phyloP scores from a whole-genome alignment of 306 rosid genomes.

The Malus sylvestris region DNA sequence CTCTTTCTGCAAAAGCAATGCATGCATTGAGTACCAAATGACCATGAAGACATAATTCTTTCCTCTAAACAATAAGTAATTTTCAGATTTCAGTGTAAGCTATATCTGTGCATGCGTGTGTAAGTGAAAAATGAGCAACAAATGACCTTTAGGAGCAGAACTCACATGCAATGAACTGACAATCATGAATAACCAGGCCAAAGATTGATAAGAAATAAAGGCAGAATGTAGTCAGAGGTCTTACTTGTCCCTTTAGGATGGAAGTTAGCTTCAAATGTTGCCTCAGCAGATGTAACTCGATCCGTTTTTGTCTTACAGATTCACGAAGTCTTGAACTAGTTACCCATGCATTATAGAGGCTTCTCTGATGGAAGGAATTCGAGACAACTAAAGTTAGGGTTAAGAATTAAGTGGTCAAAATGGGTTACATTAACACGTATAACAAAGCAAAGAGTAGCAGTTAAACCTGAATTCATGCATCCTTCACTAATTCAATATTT shows the following conservation, averaged over 20 bases:
- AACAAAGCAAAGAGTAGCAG: not conserved
- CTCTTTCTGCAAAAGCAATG: not conserved
- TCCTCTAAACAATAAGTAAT: not conserved
- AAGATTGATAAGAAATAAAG: constrained; percentile 9
- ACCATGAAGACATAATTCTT: not conserved
- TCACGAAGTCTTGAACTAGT: constrained; percentile 67
- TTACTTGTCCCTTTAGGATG: constrained; percentile 82
- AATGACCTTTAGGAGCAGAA: not conserved
- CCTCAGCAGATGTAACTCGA: constrained; percentile 57
- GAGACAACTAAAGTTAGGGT: constrained; percentile 6
- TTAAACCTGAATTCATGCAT: not conserved
- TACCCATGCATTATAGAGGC: constrained; percentile 68
- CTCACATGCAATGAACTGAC: not conserved
- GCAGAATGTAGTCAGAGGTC: constrained; percentile 18
- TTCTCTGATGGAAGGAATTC: constrained; percentile 51
- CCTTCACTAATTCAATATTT: not conserved
- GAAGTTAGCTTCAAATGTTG: constrained; percentile 60
- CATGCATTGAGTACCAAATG: not conserved
- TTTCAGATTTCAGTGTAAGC: not conserved
- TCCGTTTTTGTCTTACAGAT: constrained; percentile 76
- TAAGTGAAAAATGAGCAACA: not conserved
- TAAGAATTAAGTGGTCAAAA: not conserved
- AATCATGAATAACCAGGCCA: constrained; percentile 1
- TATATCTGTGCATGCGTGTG: no score
- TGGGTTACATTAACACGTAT: not conserved